Base-by-base conservation (phyloP, 176 grass and related monocot species). In the Avena sativa region DNA sequence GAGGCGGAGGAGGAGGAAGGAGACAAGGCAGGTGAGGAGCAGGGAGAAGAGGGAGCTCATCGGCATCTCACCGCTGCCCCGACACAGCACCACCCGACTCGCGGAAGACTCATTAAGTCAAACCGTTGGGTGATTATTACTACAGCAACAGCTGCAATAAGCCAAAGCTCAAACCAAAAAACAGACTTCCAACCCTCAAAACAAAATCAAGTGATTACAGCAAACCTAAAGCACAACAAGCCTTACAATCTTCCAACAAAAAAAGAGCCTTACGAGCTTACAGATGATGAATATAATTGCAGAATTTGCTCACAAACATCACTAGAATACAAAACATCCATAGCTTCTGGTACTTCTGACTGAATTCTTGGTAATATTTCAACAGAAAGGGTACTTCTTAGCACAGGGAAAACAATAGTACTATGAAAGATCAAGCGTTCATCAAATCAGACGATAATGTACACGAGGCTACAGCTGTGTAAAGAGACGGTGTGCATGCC, bases 1-100 rank as follows among this genome's bases (percentile, higher is more conserved):
- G 62, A 92, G 72, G 66, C 60, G 76, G 88, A 92, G 67, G 44
- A 90, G 71, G 9, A 92, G 69, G 60, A 80, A 23, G 36, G 88
- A 34, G 65, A 89, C 40, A 26, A 94, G 73, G 75, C 76, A 82
- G 17, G 84, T 80, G 21, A 84, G 17, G 36, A 91, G 86, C 53
- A 89, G 66, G 20, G 79, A 70, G 26, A 58, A 28, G 86, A 89
- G 36, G 2, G 12, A 64, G 56, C 43, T 83, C 74, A 84, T 16
- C 71, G 53, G 50, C 46, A 19, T 79, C 74, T 3, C 51, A 32
- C 8, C 74, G 8, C n/a, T 68, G 25, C 26, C 63, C 5, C 49
- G 60, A 65, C 78, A 40, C 23, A 50, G 28, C 13, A 19, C 14
- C 63, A 14, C 79, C 12, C 21, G 25, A 12, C 14, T 65, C 60